These are phyloP conservation scores for Xylogone sp. DNA, from an alignment of 2,329 filamentous ascomycete species.

Conservation along the genomic window DNA sequence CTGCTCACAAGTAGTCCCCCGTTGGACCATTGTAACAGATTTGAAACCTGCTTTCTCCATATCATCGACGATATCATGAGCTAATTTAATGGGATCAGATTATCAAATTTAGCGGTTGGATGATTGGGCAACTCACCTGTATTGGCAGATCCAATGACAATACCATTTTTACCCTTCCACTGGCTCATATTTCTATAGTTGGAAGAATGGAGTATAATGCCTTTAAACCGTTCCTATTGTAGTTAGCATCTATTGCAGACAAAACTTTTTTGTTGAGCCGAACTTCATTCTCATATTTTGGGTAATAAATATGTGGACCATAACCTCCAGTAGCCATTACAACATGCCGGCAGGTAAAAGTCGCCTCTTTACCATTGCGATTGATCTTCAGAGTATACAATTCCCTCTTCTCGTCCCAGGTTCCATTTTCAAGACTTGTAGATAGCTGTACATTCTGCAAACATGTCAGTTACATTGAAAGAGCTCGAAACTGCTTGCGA, in stretches of 20 bases:
- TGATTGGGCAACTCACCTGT: background rate
- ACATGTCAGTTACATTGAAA: background rate
- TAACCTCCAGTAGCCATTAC: background rate
- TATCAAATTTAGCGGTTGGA: background rate
- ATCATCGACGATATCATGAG: background rate
- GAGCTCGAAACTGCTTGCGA: background rate
- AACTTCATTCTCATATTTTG: background rate
- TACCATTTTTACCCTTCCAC: background rate
- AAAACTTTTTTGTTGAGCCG: too few relatives aligned
- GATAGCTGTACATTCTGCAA: slow-evolving; percentile 9
- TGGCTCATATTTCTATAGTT: background rate
- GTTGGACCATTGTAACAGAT: background rate
- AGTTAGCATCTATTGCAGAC: too few relatives aligned
- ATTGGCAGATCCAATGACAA: background rate
- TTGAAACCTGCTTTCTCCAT: background rate
- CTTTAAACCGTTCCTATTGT: background rate
- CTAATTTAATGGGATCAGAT: background rate
- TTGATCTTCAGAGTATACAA: slow-evolving; percentile 8
- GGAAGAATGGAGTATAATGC: background rate
- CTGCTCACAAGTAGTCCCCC: background rate
- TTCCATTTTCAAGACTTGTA: slow-evolving; percentile 2
- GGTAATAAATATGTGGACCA: background rate
- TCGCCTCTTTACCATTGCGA: background rate
- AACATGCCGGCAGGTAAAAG: background rate
- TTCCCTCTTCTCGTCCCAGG: slow-evolving; percentile 3